Evolutionary conservation across 192 early-diverging fungal species (phyloP).

Genomic region (Gaertneriomyces sp.): DNA sequence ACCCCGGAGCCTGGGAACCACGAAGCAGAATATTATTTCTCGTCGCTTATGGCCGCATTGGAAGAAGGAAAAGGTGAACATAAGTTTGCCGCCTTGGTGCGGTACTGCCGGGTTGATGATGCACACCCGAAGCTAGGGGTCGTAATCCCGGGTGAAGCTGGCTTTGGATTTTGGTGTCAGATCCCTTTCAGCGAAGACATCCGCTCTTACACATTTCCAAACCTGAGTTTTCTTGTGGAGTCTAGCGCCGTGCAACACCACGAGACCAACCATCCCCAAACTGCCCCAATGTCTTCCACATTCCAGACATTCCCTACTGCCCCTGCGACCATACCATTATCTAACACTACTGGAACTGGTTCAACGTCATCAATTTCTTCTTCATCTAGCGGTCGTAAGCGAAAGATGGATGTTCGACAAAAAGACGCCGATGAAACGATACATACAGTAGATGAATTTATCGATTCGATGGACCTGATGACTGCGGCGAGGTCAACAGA

Average conservation of each 20-base stretch:
- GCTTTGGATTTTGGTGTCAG: constrained; percentile 12
- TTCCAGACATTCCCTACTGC: neutral
- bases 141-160: constrained; percentile 42
- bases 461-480: constrained; percentile 59
- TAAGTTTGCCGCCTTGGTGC: constrained; percentile 49
- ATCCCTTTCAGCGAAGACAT: constrained; percentile 67
- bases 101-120: constrained; percentile 53
- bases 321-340: neutral
- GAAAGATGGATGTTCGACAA: constrained; percentile 40
- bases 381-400: constrained; percentile 3
- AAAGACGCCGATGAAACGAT: constrained; percentile 48
- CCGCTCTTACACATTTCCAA: constrained; percentile 49
- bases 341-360: neutral
- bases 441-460: constrained; percentile 51
- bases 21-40: constrained; percentile 39
- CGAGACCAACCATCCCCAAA: neutral
- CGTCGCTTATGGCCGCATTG: constrained; percentile 48
- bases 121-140: constrained; percentile 60
- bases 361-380: neutral
- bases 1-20: constrained; percentile 44
- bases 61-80: constrained; percentile 41
- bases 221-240: constrained; percentile 38
- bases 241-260: too few species aligned
- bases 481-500: constrained; percentile 14
- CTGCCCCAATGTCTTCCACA: neutral